A percentile compares a stretch with the other conserved stretches of the same genome.
phyloP scores from a whole-genome alignment of 179 eudicot species.

The Pouteria campechiana region DNA sequence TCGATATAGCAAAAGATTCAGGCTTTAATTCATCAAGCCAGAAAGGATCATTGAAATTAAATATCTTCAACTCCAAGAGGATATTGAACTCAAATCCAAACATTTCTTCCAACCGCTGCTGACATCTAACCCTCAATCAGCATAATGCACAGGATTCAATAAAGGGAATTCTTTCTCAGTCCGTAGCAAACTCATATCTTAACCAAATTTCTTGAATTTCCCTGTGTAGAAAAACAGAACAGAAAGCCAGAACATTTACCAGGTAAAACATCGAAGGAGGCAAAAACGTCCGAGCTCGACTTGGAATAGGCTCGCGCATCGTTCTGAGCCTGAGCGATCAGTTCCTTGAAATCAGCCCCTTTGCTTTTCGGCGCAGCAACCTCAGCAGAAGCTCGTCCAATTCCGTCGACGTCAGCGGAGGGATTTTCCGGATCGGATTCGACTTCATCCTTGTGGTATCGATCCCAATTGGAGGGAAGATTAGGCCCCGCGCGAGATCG shows the following conservation, averaged over 20 bases:
- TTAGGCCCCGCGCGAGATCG: constrained; percentile 18
- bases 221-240: not conserved
- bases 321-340: constrained; percentile 68
- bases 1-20: too few relatives aligned
- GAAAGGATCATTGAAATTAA: too few relatives aligned
- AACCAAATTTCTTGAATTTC: not conserved
- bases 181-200: not conserved
- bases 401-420: constrained; percentile 3
- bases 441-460: constrained; percentile 44
- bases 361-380: constrained; percentile 56
- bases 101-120: too few relatives aligned
- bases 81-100: too few relatives aligned
- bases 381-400: constrained; percentile 18
- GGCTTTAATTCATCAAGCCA: too few relatives aligned
- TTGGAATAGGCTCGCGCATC: too few relatives aligned
- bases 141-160: too few relatives aligned
- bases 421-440: constrained; percentile 18
- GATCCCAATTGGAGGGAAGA: constrained; percentile 74
- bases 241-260: constrained; percentile 4
- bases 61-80: too few relatives aligned
- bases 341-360: constrained; percentile 59
- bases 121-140: too few relatives aligned
- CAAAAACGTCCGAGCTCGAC: constrained; percentile 7
- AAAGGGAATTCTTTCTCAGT: too few relatives aligned
- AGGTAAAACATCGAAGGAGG: constrained; percentile 31